phyloP scores from a whole-genome alignment of 1,139 yeast genomes.

The Protomyces gravidus region DNA sequence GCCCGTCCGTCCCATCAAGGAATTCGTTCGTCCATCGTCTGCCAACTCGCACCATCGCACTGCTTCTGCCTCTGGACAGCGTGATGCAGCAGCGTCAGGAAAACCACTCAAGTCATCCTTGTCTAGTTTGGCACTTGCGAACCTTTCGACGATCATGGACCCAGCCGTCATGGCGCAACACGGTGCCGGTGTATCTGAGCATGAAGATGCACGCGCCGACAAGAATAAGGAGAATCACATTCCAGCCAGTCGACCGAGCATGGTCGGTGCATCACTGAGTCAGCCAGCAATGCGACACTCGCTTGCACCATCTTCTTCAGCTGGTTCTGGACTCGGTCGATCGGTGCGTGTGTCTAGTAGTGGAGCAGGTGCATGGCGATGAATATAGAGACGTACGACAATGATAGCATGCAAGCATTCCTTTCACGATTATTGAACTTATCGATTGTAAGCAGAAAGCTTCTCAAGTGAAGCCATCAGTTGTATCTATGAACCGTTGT shows the following conservation, averaged over 20 bases:
- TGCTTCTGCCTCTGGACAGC: not conserved
- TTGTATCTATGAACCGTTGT: not conserved
- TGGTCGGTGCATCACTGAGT: not conserved
- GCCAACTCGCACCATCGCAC: not conserved
- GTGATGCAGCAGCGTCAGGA: not conserved
- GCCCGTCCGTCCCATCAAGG: constrained; percentile 4
- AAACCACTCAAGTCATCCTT: constrained; percentile 7
- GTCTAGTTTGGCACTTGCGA: constrained; percentile 24
- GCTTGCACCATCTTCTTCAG: constrained; percentile 1
- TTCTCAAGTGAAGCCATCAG: too few relatives aligned
- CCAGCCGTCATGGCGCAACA: not conserved
- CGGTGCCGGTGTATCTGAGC: too few relatives aligned
- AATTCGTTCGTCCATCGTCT: constrained; percentile 13
- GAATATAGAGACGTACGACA: not conserved
- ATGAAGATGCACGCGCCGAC: constrained; percentile 3
- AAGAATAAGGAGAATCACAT: constrained; percentile 17
- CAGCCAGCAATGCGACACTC: constrained; percentile 14
- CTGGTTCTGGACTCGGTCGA: not conserved
- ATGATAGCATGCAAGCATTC: not conserved
- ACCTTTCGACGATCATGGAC: constrained; percentile 6
- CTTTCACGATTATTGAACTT: too few relatives aligned
- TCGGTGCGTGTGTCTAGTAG: not conserved
- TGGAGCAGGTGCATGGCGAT: constrained; percentile 22
- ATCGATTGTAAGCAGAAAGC: too few relatives aligned
- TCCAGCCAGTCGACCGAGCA: not conserved